These are phyloP conservation scores for Pichiaceae sp. DNA, from an alignment of 1,139 yeast species.

Conservation along the genomic window DNA sequence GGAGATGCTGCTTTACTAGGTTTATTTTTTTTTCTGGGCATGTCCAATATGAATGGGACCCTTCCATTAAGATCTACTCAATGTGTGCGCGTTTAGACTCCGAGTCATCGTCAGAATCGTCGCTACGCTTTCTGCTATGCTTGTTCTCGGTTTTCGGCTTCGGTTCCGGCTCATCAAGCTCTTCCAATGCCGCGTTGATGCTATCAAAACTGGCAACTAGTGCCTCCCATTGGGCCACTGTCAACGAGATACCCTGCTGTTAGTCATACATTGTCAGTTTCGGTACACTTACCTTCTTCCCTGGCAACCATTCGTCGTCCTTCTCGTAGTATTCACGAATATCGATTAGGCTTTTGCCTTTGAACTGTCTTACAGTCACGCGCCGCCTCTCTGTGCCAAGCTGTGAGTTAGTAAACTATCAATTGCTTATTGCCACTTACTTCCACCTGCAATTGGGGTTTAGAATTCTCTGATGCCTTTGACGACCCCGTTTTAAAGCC, in stretches of 20 bases:
- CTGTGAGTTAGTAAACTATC: conserved; percentile 19
- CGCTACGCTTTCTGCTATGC: too few relatives aligned
- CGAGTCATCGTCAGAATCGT: too few relatives aligned
- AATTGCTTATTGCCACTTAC: background rate
- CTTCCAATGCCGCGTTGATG: conserved; percentile 51
- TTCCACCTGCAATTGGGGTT: background rate
- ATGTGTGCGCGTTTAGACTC: too few relatives aligned
- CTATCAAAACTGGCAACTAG: conserved; percentile 44
- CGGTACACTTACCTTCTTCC: too few relatives aligned
- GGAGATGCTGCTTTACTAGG: too few relatives aligned
- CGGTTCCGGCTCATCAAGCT: conserved; percentile 6
- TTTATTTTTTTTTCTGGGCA: too few relatives aligned
- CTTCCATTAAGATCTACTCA: too few relatives aligned
- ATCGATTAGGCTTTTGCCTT: conserved; percentile 58
- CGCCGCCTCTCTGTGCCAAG: conserved; percentile 57
- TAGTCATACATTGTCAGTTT: conserved; percentile 28
- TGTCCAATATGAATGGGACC: too few relatives aligned
- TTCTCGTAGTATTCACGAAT: conserved; percentile 74
- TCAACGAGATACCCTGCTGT: conserved; percentile 73
- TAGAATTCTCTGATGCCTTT: background rate
- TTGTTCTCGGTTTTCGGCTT: conserved; percentile 6
- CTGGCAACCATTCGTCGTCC: conserved; percentile 58
- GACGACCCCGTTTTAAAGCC: background rate
- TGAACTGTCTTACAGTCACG: conserved; percentile 64
- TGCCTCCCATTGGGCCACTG: conserved; percentile 59